Conservation (phyloP, 177 flowering plant genomes). For the Vitis hybrid region DNA sequence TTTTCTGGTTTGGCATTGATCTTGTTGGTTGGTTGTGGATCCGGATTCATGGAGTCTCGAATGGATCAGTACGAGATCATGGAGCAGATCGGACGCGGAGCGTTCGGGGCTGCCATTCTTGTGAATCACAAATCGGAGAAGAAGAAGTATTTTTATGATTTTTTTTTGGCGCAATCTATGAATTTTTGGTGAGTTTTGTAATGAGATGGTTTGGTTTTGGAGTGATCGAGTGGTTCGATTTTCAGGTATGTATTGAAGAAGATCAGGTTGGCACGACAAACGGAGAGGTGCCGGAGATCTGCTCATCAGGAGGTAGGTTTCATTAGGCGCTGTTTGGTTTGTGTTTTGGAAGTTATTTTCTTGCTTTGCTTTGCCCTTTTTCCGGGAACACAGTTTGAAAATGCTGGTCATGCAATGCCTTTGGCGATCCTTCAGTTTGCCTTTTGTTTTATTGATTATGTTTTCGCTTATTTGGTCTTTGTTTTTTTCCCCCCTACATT, state of each 20-base stretch:
- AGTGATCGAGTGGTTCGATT: not conserved
- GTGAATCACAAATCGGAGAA: conserved; percentile 85
- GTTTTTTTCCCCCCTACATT: conserved; percentile 1
- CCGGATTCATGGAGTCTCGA: conserved; percentile 65
- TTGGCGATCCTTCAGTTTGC: not conserved
- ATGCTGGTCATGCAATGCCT: too few species aligned
- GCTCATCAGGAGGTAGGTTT: conserved; percentile 90
- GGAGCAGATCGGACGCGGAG: conserved; percentile 99
- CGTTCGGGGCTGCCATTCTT: conserved; percentile 97
- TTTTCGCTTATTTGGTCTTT: not conserved
- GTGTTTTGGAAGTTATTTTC: not conserved
- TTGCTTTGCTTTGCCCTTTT: not conserved
- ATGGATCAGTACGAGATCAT: conserved; percentile 99
- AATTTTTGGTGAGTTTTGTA: not conserved
- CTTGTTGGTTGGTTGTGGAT: not conserved
- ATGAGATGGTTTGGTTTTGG: not conserved
- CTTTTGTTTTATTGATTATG: not conserved
- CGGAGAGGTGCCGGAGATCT: conserved; percentile 92
- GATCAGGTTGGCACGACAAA: conserved; percentile 92
- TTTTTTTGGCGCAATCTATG: not conserved
- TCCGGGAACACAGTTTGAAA: too few species aligned
- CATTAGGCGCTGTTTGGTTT: not conserved
- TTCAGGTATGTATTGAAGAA: conserved; percentile 94
- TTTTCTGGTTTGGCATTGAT: not conserved
- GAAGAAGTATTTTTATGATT: conserved; percentile 59